Base-by-base conservation (phyloP, 345 rosid species). In the Noccaea bulbosa region DNA sequence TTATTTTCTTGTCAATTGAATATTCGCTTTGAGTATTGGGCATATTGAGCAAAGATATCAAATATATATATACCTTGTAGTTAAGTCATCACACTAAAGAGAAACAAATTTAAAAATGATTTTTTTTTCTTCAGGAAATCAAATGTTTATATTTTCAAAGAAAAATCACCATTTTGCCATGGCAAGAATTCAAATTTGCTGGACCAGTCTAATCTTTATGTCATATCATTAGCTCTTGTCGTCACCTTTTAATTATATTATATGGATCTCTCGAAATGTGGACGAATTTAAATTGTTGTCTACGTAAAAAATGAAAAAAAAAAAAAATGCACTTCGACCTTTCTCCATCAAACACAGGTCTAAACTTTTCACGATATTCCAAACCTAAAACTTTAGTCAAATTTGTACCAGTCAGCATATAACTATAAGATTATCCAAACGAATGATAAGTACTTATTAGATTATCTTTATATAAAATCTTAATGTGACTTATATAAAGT, bases 151-250 rank as follows among this genome's bases (percentile, higher is more conserved):
- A 0, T 2, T 27, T 17, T 7, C 69, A 45, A 67, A 67, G 30
- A 30, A 65, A 56, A 48, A 6, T 3, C 12, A 62, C n/a, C 14
- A 38, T 48, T 58, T 49, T 50, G 68, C 38, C 4, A 40, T 65
- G 12, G 38, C 71, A 48, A 73, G 71, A 58, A 43, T 58, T 67
- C 61, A 59, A 67, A 35, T 20, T 34, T 74, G 69, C 7, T 67
- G 73, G 69, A 74, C 69, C 63, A 74, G 63, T 24, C 55, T 52
- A 60, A 60, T 35, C 78, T 74, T 60, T 35, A 74, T 52, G 78
- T 67, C 73, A 61, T 60, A 74, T 74, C 78, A 67, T 74, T 67
- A 74, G 78, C 78, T 52, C 63, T 74, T 74, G 78, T 74, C 78
- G 44, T 74, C 39, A 22, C 63, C 37, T 11, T 43, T n/a, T 52